phyloP scores from a whole-genome alignment of 306 rosid genomes.

The Glycyrrhiza uralensis region DNA sequence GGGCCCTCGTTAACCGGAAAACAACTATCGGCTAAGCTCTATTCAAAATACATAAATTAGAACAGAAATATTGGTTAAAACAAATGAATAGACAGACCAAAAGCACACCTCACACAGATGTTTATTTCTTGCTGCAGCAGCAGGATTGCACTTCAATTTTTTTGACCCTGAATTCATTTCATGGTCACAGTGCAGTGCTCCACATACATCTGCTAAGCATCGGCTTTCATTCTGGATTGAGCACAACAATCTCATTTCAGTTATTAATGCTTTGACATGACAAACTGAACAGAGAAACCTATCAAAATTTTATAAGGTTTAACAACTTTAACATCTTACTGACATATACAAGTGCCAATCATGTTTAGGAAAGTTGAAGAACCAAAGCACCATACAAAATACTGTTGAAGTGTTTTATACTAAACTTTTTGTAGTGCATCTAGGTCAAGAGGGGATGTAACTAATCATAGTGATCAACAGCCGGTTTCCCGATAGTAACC shows the following conservation, averaged over 20 bases:
- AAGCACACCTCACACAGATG: constrained; percentile 77
- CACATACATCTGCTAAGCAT: constrained; percentile 80
- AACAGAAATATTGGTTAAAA: background rate
- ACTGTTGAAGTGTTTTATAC: background rate
- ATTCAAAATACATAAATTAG: constrained; percentile 17
- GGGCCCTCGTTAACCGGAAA: constrained; percentile 65
- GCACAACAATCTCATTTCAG: constrained; percentile 36
- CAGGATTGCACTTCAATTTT: constrained; percentile 73
- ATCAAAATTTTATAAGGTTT: background rate
- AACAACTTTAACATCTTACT: background rate
- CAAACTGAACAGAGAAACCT: background rate
- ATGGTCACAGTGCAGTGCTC: constrained; percentile 72
- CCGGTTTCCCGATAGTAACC: background rate
- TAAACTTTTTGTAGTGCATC: background rate
- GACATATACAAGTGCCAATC: background rate
- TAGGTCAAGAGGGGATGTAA: background rate
- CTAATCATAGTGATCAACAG: background rate
- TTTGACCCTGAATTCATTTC: constrained; percentile 42
- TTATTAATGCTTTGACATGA: background rate
- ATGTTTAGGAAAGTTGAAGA: background rate
- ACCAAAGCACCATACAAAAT: background rate
- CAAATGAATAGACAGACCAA: constrained; percentile 1
- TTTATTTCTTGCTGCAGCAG: constrained; percentile 68
- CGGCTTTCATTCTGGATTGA: constrained; percentile 55
- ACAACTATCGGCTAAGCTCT: constrained; percentile 72